These are phyloP conservation scores for Yamagishiella unicocca DNA, from an alignment of 139 green algal species.

Conservation along the genomic window DNA sequence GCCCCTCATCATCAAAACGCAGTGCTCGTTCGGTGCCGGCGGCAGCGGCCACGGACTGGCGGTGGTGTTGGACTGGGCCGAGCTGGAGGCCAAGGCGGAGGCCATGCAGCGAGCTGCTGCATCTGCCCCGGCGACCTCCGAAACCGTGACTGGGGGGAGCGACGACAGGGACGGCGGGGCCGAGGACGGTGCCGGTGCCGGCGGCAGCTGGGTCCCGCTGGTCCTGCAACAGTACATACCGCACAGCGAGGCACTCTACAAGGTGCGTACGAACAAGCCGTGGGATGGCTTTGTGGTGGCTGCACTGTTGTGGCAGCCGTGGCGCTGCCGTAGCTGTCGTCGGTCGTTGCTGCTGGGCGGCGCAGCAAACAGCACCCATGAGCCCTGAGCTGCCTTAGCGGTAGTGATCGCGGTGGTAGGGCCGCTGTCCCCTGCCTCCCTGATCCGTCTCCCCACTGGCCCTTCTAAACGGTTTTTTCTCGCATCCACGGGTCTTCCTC, in stretches of 20 bases:
- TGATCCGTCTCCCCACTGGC: background rate
- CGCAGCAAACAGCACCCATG: too few species aligned
- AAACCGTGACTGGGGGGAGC: background rate
- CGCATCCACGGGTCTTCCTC: too few species aligned
- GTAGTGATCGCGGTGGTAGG: background rate
- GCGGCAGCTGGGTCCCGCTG: conserved; percentile 16
- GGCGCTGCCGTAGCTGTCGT: too few species aligned
- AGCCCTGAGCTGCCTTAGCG: too few species aligned
- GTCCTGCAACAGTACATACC: conserved; percentile 56
- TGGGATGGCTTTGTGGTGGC: background rate
- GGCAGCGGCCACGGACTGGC: conserved; percentile 24
- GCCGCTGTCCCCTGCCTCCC: background rate
- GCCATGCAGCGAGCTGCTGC: background rate
- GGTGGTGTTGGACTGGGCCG: background rate
- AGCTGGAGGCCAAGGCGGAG: background rate
- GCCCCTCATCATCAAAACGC: conserved; percentile 36
- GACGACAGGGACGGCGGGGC: background rate
- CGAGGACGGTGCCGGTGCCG: background rate
- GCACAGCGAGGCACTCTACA: conserved; percentile 48
- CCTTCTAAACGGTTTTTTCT: too few species aligned
- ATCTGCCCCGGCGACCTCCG: background rate
- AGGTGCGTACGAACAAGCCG: conserved; percentile 43
- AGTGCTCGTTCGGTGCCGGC: background rate
- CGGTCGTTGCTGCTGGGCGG: too few species aligned
- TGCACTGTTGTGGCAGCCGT: too few species aligned